These are phyloP conservation scores for Tolypocladium tropicale DNA, from an alignment of 2,329 filamentous ascomycete species.

Conservation along the genomic window DNA sequence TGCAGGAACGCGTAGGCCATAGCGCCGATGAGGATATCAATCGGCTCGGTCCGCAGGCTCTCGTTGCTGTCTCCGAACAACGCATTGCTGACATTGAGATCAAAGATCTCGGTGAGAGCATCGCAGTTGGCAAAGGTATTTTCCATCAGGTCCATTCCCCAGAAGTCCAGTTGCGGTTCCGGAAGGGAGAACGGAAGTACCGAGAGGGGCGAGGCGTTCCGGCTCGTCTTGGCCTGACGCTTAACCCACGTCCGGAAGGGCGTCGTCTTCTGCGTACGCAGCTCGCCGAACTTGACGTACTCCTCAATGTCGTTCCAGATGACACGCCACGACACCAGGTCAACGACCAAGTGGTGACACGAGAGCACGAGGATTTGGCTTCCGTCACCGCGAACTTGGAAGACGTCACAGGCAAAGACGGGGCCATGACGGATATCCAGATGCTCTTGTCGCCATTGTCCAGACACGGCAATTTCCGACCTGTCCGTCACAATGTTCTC, in stretches of 20 bases:
- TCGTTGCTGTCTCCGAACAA: constrained; percentile 16
- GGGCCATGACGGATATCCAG: constrained; percentile 9
- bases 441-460: constrained; percentile 2
- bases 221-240: neutral
- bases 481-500: neutral
- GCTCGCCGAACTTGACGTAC: constrained; percentile 2
- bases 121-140: constrained; percentile 5
- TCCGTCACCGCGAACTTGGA: constrained; percentile 3
- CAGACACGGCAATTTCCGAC: neutral
- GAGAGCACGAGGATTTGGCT: constrained; percentile 4
- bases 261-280: constrained; percentile 6
- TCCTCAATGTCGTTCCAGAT: constrained; percentile 9
- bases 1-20: constrained; percentile 21
- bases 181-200: constrained; percentile 4
- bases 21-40: constrained; percentile 27
- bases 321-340: constrained; percentile 41
- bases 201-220: neutral
- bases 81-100: neutral
- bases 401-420: constrained; percentile 10
- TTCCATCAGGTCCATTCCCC: constrained; percentile 4
- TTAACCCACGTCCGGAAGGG: constrained; percentile 25
- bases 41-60: constrained; percentile 20
- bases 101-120: constrained; percentile 4
- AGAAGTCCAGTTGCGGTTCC: constrained; percentile 9
- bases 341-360: constrained; percentile 15